These are phyloP conservation scores for Clathrospora elynae DNA, from an alignment of 2,329 filamentous ascomycete genomes.

Conservation along the genomic window DNA sequence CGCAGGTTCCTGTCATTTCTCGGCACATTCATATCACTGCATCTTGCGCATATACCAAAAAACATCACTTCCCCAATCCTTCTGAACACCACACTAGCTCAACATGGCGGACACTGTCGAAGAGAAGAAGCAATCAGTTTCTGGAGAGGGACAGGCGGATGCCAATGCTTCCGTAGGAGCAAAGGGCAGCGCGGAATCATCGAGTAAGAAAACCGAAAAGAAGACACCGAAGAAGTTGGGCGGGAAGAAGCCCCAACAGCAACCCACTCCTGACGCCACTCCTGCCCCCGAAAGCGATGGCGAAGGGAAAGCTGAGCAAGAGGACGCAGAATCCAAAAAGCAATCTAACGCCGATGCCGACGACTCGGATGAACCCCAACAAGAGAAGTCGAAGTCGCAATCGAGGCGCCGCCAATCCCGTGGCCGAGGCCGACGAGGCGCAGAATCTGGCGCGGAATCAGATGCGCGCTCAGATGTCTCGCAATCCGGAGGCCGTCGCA, in stretches of 20 bases:
- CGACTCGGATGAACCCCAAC: constrained; percentile 55
- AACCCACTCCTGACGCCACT: constrained; percentile 55
- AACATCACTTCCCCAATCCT: constrained; percentile 11
- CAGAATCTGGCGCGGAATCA: constrained; percentile 60
- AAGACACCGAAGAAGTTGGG: constrained; percentile 58
- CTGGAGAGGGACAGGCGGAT: constrained; percentile 47
- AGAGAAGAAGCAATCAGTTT: constrained; percentile 45
- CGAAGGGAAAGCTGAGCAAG: constrained; percentile 51
- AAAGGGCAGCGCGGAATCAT: constrained; percentile 47
- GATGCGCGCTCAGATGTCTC: constrained; percentile 61
- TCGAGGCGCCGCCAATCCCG: constrained; percentile 57
- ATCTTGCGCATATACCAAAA: constrained; percentile 13
- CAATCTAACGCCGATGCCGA: constrained; percentile 43
- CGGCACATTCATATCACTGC: constrained; percentile 21
- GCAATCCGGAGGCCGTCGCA: constrained; percentile 59
- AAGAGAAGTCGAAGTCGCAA: constrained; percentile 51
- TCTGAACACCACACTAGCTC: constrained; percentile 19
- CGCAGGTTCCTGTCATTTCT: constrained; percentile 22
- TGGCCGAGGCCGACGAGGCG: constrained; percentile 54
- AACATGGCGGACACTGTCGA: constrained; percentile 48
- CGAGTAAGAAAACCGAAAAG: constrained; percentile 54
- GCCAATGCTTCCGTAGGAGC: constrained; percentile 45
- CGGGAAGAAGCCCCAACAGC: constrained; percentile 52
- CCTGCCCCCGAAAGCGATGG: constrained; percentile 54
- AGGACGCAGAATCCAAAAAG: constrained; percentile 45